phyloP scores from a whole-genome alignment of 2,329 filamentous ascomycete genomes.

The Diplodia mutila region DNA sequence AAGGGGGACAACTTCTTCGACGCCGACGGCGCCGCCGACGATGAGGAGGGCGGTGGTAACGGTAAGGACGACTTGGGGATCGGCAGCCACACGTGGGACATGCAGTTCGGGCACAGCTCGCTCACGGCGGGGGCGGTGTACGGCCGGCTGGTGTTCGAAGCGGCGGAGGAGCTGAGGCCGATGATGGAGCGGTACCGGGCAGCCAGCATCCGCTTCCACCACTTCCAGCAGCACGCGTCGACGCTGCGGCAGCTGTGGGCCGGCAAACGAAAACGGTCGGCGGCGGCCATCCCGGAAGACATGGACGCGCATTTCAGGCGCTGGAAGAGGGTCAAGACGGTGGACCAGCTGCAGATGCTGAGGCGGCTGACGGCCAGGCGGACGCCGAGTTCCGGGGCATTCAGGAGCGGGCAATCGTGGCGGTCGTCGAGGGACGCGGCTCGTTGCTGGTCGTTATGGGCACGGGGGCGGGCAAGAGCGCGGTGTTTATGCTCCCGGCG shows the following conservation, averaged over 20 bases:
- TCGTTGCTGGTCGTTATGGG: slow-evolving; percentile 26
- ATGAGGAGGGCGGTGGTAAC: neutral
- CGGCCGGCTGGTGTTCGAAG: neutral
- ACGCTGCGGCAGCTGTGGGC: neutral
- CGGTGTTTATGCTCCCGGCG: slow-evolving; percentile 30
- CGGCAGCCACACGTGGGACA: neutral
- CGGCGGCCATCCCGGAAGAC: neutral
- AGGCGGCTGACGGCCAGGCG: neutral
- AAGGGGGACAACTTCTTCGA: slow-evolving; percentile 11
- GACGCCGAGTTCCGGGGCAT: slow-evolving; percentile 24
- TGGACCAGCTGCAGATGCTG: slow-evolving; percentile 5
- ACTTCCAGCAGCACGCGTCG: slow-evolving; percentile 13
- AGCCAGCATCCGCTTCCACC: slow-evolving; percentile 17
- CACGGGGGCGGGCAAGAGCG: slow-evolving; percentile 30
- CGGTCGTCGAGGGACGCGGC: slow-evolving; percentile 24
- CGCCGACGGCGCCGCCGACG: neutral
- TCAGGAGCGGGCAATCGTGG: slow-evolving; percentile 26
- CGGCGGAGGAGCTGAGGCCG: neutral
- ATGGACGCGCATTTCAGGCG: neutral
- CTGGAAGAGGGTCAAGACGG: slow-evolving; percentile 5
- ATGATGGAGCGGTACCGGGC: slow-evolving; percentile 1
- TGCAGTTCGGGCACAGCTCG: slow-evolving; percentile 6
- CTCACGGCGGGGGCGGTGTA: slow-evolving; percentile 11
- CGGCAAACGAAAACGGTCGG: neutral
- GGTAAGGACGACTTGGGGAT: neutral